Percentiles rank a stretch among this genome's conserved stretches.
These are phyloP conservation scores for Pseudevernia furfuracea DNA, from an alignment of 495 filamentous ascomycete genomes.

Conservation along the genomic window DNA sequence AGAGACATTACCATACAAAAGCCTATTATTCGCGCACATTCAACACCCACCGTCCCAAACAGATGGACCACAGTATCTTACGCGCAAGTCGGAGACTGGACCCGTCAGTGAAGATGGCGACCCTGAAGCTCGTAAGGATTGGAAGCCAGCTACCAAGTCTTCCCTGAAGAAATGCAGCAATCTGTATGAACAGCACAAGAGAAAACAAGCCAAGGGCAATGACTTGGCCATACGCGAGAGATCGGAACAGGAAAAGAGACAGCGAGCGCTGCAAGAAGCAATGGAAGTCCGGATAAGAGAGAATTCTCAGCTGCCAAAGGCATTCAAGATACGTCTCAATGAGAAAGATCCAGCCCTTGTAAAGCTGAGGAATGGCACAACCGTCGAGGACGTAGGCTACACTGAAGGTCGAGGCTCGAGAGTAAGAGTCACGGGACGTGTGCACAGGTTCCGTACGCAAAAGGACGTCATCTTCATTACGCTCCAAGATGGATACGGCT, in stretches of 20 bases:
- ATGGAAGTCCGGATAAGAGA: slow-evolving; percentile 80
- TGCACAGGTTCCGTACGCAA: slow-evolving; percentile 76
- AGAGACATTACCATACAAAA: slow-evolving; percentile 70
- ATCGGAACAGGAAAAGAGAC: slow-evolving; percentile 61
- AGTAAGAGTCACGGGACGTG: slow-evolving; percentile 75
- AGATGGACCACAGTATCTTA: slow-evolving; percentile 54
- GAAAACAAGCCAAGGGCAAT: slow-evolving; percentile 66
- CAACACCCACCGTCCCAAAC: slow-evolving; percentile 53
- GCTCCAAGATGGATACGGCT: slow-evolving; percentile 80
- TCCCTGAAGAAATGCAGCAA: slow-evolving; percentile 75
- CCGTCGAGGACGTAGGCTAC: slow-evolving; percentile 30
- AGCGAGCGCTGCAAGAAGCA: slow-evolving; percentile 67
- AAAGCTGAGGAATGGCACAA: slow-evolving; percentile 51
- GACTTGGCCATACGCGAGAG: slow-evolving; percentile 60
- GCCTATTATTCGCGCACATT: slow-evolving; percentile 66
- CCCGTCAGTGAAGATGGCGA: slow-evolving; percentile 54
- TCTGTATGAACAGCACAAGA: slow-evolving; percentile 63
- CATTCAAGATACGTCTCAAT: slow-evolving; percentile 66
- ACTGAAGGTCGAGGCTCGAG: slow-evolving; percentile 45
- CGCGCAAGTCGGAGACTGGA: slow-evolving; percentile 60
- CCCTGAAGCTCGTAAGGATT: slow-evolving; percentile 48
- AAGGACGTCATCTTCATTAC: slow-evolving; percentile 85
- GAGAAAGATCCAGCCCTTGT: slow-evolving; percentile 51
- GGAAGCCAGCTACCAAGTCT: slow-evolving; percentile 75
- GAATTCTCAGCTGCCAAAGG: slow-evolving; percentile 69